Percentiles rank a stretch among this genome's conserved stretches.
These are phyloP conservation scores for Nannochloropsis salina DNA, from an alignment of 108 stramenopile species.

Conservation along the genomic window DNA sequence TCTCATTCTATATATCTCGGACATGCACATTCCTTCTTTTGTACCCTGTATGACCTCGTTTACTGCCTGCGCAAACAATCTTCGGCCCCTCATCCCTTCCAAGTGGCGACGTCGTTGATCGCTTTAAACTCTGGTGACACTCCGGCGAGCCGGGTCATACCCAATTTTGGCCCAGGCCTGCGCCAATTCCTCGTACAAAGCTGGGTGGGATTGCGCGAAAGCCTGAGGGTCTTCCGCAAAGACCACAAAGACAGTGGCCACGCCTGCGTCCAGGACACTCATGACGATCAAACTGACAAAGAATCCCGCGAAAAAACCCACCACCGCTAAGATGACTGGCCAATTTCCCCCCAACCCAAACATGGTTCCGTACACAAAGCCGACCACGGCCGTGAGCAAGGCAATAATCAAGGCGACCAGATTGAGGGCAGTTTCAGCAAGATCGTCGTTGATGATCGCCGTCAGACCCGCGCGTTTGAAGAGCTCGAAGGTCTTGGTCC, in stretches of 20 bases:
- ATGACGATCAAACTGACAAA: conserved; percentile 3
- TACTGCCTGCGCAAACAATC: background rate
- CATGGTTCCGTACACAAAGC: background rate
- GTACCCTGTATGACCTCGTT: no score
- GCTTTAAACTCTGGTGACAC: conserved; percentile 11
- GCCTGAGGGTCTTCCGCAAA: conserved; percentile 41
- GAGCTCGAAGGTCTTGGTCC: conserved; percentile 29
- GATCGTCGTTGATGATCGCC: conserved; percentile 41
- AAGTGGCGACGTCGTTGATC: background rate
- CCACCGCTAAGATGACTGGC: conserved; percentile 2
- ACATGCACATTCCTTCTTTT: no score
- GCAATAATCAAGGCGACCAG: conserved; percentile 13
- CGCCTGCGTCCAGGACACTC: conserved; percentile 28
- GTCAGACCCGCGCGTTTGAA: conserved; percentile 32
- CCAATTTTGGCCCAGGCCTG: conserved; percentile 1
- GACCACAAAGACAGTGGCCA: conserved; percentile 45
- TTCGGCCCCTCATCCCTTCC: background rate
- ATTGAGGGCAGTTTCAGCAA: conserved; percentile 30
- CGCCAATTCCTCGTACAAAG: background rate
- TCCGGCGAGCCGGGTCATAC: background rate
- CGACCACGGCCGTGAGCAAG: background rate
- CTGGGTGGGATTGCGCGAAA: conserved; percentile 26
- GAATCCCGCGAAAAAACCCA: conserved; percentile 21
- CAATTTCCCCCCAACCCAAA: background rate
- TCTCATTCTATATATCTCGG: no score